These are phyloP conservation scores for Citrus trifoliata DNA, from an alignment of 345 rosid species.

Conservation along the genomic window DNA sequence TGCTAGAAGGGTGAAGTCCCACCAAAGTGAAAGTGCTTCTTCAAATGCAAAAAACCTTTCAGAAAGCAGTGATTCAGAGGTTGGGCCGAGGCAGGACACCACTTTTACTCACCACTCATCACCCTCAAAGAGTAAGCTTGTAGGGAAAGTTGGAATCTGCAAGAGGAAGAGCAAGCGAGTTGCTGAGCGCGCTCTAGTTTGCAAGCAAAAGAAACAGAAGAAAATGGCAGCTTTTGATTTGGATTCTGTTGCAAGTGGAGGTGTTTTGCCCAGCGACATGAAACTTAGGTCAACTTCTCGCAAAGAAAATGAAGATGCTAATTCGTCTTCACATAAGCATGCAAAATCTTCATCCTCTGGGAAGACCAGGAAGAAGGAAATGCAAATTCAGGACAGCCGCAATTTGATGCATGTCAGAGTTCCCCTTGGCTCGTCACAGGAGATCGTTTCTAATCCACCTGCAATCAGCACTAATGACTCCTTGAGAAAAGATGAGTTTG, in stretches of 20 bases:
- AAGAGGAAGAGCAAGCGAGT: constrained; percentile 92
- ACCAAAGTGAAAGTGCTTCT: constrained; percentile 91
- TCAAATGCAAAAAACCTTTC: constrained; percentile 74
- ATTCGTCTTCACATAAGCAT: constrained; percentile 70
- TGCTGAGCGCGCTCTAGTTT: constrained; percentile 70
- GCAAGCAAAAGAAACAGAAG: constrained; percentile 86
- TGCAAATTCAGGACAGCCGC: constrained; percentile 26
- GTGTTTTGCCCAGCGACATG: constrained; percentile 40
- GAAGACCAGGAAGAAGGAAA: constrained; percentile 60
- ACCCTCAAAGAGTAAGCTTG: constrained; percentile 57
- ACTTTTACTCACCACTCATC: constrained; percentile 37
- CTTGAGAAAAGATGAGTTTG: constrained; percentile 61
- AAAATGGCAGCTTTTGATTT: constrained; percentile 64
- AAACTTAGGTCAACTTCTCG: constrained; percentile 47
- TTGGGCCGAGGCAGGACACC: constrained; percentile 53
- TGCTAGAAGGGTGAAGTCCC: constrained; percentile 47
- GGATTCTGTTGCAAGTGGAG: constrained; percentile 71
- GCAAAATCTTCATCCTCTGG: constrained; percentile 47
- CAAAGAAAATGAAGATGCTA: constrained; percentile 80
- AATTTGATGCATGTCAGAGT: constrained; percentile 38
- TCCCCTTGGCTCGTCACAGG: constrained; percentile 35
- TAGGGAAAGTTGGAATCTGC: constrained; percentile 53
- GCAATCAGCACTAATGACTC: constrained; percentile 43
- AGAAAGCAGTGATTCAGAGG: constrained; percentile 91
- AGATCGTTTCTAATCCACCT: constrained; percentile 42